Evolutionary conservation across 257 asterid species (phyloP).

Genomic region (Solanum okadae): DNA sequence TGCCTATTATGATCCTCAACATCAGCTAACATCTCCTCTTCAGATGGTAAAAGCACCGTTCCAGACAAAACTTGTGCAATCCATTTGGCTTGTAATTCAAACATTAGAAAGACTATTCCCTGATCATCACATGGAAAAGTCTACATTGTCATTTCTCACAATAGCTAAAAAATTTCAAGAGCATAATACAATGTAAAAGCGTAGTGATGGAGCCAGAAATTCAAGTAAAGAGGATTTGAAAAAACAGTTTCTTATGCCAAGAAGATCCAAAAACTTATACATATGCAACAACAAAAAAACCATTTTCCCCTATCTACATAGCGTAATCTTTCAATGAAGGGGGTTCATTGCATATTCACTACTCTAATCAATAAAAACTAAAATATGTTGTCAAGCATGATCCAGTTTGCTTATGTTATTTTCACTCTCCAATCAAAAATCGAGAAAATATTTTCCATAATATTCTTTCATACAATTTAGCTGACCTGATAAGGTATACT

Average conservation of each 20-base stretch:
- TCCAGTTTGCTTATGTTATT: too few species aligned
- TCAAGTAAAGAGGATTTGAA: not conserved
- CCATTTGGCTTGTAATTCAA: constrained; percentile 63
- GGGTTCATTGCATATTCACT: too few species aligned
- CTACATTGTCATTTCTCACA: not conserved
- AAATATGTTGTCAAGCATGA: too few species aligned
- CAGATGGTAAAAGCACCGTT: constrained; percentile 15
- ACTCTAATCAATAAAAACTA: too few species aligned
- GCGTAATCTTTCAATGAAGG: too few species aligned
- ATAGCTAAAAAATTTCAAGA: not conserved
- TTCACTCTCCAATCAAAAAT: too few species aligned
- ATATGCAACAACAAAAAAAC: too few species aligned
- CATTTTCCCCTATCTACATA: too few species aligned
- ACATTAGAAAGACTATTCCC: constrained; percentile 14
- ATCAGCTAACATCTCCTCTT: constrained; percentile 38
- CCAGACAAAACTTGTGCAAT: constrained; percentile 43
- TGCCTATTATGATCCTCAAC: constrained; percentile 18
- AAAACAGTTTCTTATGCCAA: too few species aligned
- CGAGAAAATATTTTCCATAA: too few species aligned
- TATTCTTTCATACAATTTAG: not conserved
- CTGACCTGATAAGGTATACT: constrained; percentile 37
- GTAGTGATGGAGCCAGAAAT: not conserved
- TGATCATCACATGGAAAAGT: not conserved
- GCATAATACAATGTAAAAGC: not conserved
- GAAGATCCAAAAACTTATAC: too few species aligned